Percentiles rank a stretch among this genome's conserved stretches.
Conservation (phyloP, 345 rosid species). For the Eucalyptus erythrocorys region DNA sequence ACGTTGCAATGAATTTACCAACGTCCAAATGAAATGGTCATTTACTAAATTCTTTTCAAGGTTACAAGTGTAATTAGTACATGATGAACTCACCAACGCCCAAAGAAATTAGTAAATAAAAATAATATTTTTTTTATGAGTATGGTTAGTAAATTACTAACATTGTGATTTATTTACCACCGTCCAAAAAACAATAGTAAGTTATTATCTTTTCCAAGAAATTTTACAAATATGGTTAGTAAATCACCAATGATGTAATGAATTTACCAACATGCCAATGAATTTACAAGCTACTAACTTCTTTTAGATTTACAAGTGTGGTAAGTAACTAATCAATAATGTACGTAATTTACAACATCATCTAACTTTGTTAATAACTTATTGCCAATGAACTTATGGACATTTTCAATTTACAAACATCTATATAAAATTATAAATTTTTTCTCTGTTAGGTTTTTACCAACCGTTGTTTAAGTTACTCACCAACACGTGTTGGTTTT, state of each 20-base stretch:
- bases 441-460: too few species aligned
- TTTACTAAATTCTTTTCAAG: background rate
- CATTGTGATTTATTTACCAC: fast-evolving
- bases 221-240: background rate
- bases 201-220: background rate
- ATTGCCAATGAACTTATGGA: background rate
- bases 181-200: background rate
- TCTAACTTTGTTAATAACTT: background rate
- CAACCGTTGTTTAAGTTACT: fast-evolving
- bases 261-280: background rate
- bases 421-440: too few species aligned
- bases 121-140: background rate
- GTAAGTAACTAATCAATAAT: background rate
- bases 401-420: background rate
- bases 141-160: background rate
- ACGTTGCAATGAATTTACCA: background rate
- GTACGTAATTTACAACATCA: background rate
- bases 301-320: background rate
- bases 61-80: background rate
- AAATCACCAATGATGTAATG: background rate
- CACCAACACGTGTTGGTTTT: background rate
- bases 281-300: background rate
- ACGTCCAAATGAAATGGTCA: background rate
- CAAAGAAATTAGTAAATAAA: background rate
- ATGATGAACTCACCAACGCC: background rate